Conservation (phyloP, 306 rosid species). For the Quercus wislizeni region DNA sequence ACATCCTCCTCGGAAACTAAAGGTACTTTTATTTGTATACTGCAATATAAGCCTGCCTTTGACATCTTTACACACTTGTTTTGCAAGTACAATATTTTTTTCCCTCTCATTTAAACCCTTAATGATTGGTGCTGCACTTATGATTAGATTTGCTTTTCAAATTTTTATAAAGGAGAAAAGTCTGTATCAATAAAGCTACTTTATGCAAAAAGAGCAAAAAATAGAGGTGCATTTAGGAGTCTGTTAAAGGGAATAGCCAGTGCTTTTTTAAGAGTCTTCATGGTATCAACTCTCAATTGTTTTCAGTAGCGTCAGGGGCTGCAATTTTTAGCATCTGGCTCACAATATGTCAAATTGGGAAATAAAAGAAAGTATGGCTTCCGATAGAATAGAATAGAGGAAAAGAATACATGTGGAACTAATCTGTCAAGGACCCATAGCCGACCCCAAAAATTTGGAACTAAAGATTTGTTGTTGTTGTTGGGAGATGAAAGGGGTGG, state of each 20-base stretch:
- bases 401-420: too few relatives aligned
- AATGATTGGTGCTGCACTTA: neutral
- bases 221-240: neutral
- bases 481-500: too few relatives aligned
- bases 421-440: too few relatives aligned
- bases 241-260: neutral
- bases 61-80: neutral
- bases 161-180: too few relatives aligned
- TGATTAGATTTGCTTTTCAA: neutral
- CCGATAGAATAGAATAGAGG: too few relatives aligned
- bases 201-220: too few relatives aligned
- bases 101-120: neutral
- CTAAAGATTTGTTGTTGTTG: neutral
- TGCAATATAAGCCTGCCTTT: neutral
- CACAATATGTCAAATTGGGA: neutral
- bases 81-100: neutral
- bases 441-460: too few relatives aligned
- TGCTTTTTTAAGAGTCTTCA: neutral
- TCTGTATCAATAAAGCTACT: too few relatives aligned
- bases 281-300: neutral
- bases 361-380: too few relatives aligned
- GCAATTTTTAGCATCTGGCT: neutral
- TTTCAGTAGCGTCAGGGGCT: neutral
- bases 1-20: too few relatives aligned
- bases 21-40: neutral